Percentiles rank a stretch among this genome's conserved stretches.
These are phyloP conservation scores for Peltaster fructicola DNA, from an alignment of 2,329 filamentous ascomycete genomes.

Conservation along the genomic window DNA sequence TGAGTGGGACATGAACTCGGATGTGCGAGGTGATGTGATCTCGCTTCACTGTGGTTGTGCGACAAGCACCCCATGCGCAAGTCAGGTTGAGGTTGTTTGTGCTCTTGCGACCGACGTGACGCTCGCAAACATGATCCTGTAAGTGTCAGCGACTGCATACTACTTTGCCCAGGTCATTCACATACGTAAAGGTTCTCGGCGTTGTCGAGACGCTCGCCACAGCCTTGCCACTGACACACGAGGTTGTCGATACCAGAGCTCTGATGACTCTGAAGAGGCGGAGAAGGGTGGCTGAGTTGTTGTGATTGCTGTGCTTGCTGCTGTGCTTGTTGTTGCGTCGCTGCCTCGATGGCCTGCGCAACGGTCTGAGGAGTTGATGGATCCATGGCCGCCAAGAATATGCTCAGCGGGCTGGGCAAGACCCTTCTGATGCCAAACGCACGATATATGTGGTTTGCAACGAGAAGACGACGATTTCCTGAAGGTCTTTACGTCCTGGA, in stretches of 20 bases:
- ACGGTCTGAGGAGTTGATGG: constrained; percentile 7
- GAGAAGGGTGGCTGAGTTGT: constrained; percentile 13
- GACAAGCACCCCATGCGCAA: constrained; percentile 91
- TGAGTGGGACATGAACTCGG: constrained; percentile 92
- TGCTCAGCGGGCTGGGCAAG: too few species aligned
- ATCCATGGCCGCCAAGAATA: too few species aligned
- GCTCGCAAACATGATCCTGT: constrained; percentile 94
- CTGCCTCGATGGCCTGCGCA: constrained; percentile 12
- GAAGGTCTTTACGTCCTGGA: too few species aligned
- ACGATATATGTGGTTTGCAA: too few species aligned
- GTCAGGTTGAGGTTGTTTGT: constrained; percentile 97
- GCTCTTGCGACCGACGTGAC: constrained; percentile 95
- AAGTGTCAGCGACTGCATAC: constrained; percentile 3
- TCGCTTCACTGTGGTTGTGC: constrained; percentile 93
- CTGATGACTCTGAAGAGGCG: constrained; percentile 13
- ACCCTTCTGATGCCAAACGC: too few species aligned
- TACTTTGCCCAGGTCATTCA: constrained; percentile 2
- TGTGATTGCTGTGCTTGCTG: constrained; percentile 10
- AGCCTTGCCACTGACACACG: constrained; percentile 45
- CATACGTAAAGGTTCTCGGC: constrained; percentile 46
- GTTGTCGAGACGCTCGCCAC: constrained; percentile 39
- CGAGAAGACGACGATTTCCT: too few species aligned
- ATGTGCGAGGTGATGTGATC: constrained; percentile 99
- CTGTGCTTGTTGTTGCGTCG: constrained; percentile 7
- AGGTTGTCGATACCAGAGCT: constrained; percentile 26